Evolutionary conservation across 2,329 filamentous ascomycete species (phyloP), one percentile per base, ranked within the genome.

Genomic region (Xylariaceae sp.): DNA sequence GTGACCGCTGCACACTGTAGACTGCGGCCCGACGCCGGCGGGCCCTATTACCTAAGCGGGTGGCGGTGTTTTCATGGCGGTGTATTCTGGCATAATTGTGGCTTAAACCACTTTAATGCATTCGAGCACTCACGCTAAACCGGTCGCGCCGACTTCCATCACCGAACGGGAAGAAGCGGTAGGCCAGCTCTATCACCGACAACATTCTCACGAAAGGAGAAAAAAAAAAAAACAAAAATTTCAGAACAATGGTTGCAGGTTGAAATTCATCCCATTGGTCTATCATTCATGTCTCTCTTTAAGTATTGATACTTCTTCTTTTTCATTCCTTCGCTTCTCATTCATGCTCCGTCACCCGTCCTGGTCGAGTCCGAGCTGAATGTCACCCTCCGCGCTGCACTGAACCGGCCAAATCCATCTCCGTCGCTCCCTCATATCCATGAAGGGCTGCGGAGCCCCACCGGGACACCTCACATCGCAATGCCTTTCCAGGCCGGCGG

Each of bases 401-500:
- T 49, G 23, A 48, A 11, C 17, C 51, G 35, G 42, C 11, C 34
- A 1, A 1, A 11, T 58, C 15, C 9, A 23, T 49, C 15, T 35
- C 13, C 34, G 42, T 51, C 37, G 51, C 53, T 55, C 10, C 30
- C 37, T 39, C 17, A 53, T 49, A 45, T 30, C 23, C 23, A 30
- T 47, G 15, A 42, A 15, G 51, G 34, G 37, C 13, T 54, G 47
- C 37, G 54, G 51, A 44, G 34, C 51, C 35, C 30, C 9, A 30
- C 23, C 5, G 39, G 23, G 17, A 50, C 47, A 5, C 34, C 10
- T 23, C n/a, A 6, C 15, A 59, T 70, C 67, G 59, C 66, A 50
- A 62, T 62, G 51, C 60, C 63, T 23, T 66, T 67, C 59, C 59
- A 66, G 9, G 48, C 64, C 44, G 65, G 63, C 42, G 57, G 61